Base-by-base conservation (phyloP, 169 alveolate genomes). In the Cryptosporidium ubiquitum region DNA sequence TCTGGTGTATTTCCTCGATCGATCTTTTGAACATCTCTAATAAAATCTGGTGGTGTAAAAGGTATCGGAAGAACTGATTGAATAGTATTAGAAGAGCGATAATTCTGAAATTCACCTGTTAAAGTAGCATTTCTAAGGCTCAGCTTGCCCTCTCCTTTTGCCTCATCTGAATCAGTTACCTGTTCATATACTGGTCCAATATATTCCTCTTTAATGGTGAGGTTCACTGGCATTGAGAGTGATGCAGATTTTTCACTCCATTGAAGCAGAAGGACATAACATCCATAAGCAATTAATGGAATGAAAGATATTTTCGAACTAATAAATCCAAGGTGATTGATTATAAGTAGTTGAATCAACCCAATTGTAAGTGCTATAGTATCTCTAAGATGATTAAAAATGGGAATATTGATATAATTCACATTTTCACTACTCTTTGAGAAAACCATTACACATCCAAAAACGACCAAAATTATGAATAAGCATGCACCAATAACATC, bases 381-480 rank as follows among this genome's bases (percentile, higher is more conserved):
- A 23, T 79, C 89, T 61, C 89, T 58, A 20, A 79, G 55, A 23
- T 79, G 89, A 33, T 64, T 79, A 49, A 61, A 64, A 18, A 79
- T 73, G 12, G 89, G 89, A 61, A 79, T 79, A 61, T 79, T 40
- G 18, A 79, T 79, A 16, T 61, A 61, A 39, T 66, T 79, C 10
- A 44, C 16, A n/a, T 79, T 64, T 26, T 60, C 64, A 10, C 20
- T 49, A 39, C 79, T 79, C 79, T 79, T 79, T 3, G 89, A 79
- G 16, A 42, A 79, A 0, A 79, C 89, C 89, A 79, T 79, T 40
- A 79, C 89, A 64, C 89, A 79, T 5, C 89, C 89, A 79, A 79
- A 79, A 0, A 79, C 89, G n/a, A 79, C 89, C 39, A 79, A 64
- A 18, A 64, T 79, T 3, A 79, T 79, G 39, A 79, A 79, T 42